Percentiles rank a stretch among this genome's conserved stretches.
Conservation (phyloP, 1,139 yeast genomes). For the Wickerhamomyces sp. region DNA sequence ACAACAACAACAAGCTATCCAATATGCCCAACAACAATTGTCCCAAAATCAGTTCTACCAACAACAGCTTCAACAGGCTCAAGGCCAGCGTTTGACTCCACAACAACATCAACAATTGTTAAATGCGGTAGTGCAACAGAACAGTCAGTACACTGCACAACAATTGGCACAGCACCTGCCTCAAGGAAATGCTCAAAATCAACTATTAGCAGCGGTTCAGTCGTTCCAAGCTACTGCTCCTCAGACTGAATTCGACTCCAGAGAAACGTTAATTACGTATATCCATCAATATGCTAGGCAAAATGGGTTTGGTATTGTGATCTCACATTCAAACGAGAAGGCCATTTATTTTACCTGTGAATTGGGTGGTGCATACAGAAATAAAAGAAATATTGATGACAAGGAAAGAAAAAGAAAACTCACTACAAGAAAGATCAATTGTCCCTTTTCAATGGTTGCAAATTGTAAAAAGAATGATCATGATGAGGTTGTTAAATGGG, state of each 20-base stretch:
- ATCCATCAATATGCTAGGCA: conserved; percentile 25
- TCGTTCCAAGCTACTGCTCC: conserved; percentile 20
- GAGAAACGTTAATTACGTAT: conserved; percentile 21
- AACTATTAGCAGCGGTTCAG: conserved; percentile 1
- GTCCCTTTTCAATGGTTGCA: conserved; percentile 26
- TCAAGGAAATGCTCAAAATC: background rate
- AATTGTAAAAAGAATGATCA: conserved; percentile 25
- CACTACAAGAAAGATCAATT: conserved; percentile 25
- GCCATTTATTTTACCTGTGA: conserved; percentile 27
- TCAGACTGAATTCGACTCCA: conserved; percentile 18
- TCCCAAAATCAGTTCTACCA: conserved; percentile 1
- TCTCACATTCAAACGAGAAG: conserved; percentile 26
- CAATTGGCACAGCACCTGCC: conserved; percentile 1
- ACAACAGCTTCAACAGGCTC: conserved; percentile 1
- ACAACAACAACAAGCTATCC: conserved; percentile 1
- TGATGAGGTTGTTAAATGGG: conserved; percentile 22
- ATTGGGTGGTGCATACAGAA: conserved; percentile 25
- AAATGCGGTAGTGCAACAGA: background rate
- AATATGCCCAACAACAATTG: conserved; percentile 2
- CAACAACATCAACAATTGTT: conserved; percentile 2
- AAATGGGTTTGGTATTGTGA: conserved; percentile 26
- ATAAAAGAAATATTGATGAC: conserved; percentile 25
- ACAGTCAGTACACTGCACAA: background rate
- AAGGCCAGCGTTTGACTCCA: conserved; percentile 1
- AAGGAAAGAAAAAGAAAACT: conserved; percentile 25